Evolutionary conservation across 1,284 basidiomycete genomes (phyloP), one percentile per base, ranked within the genome.

Genomic region (Neonothopanus nambi): DNA sequence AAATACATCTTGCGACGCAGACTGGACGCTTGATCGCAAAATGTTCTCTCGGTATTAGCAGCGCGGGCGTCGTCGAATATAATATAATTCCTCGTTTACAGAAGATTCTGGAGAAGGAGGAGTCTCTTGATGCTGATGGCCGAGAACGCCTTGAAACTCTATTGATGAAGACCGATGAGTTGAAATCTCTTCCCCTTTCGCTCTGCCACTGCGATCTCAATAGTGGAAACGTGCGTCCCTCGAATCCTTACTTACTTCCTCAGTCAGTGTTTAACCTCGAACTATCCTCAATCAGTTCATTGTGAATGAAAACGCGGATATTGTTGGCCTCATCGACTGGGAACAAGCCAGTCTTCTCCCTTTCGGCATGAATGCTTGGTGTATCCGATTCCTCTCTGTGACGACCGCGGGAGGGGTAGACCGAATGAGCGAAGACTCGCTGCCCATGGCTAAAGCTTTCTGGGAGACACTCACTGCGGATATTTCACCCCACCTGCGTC

Each of bases 301-400:
- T 33, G 12, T 51, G 17, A 42, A 51, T 33, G 40, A 51, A n/a
- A 23, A 20, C 11, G 38, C 48, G 3, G 48, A 40, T n/a, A n/a
- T n/a, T n/a, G n/a, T n/a, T n/a, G n/a, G n/a, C n/a, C n/a, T n/a
- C n/a, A n/a, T n/a, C n/a, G n/a, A n/a, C n/a, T n/a, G n/a, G n/a
- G n/a, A n/a, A n/a, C n/a, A n/a, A n/a, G n/a, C n/a, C n/a, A n/a
- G n/a, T n/a, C n/a, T n/a, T n/a, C n/a, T n/a, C n/a, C n/a, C n/a
- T n/a, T n/a, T n/a, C n/a, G n/a, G n/a, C 26, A 51, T 51, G 48
- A 51, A 42, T 33, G 48, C 48, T 33, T 51, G 48, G 21, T 49
- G 37, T 24, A 49, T 49, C 23, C 35, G 48, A 5, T 23, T 28
- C 18, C 48, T 51, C 8, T 23, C 48, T 42, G 26, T 51, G n/a